A percentile compares a stretch with the other conserved stretches of the same genome.
phyloP scores from a whole-genome alignment of 495 filamentous ascomycete species.

The Immersiella caudata region DNA sequence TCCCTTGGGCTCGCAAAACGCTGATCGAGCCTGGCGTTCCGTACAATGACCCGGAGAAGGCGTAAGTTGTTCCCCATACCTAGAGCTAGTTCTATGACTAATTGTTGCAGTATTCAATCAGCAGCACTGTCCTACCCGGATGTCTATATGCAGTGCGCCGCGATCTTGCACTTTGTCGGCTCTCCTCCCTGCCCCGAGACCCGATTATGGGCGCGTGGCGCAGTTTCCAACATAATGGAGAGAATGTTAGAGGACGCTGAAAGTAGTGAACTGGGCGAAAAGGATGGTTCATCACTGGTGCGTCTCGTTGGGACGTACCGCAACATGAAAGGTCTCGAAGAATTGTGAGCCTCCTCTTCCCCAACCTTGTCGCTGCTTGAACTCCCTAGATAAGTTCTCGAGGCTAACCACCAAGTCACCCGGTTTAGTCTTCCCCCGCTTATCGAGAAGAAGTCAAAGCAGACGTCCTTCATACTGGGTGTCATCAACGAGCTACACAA shows the following conservation, averaged over 20 bases:
- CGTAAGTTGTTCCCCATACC: neutral
- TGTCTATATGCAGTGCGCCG: constrained; percentile 1
- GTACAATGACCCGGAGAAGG: constrained; percentile 18
- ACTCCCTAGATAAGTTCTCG: neutral
- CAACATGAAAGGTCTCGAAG: neutral
- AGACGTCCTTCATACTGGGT: constrained; percentile 21
- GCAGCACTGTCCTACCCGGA: constrained; percentile 13
- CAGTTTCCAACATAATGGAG: neutral
- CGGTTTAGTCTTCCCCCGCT: constrained; percentile 11
- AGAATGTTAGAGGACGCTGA: neutral
- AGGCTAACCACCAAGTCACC: neutral
- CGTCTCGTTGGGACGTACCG: neutral
- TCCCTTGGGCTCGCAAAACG: constrained; percentile 18
- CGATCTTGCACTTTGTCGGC: neutral
- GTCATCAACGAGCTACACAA: constrained; percentile 20
- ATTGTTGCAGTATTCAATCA: neutral
- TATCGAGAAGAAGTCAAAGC: constrained; percentile 20
- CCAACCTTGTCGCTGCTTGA: neutral
- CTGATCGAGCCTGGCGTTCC: constrained; percentile 8
- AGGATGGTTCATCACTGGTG: constrained; percentile 12
- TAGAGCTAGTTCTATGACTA: neutral
- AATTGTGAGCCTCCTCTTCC: constrained; percentile 9
- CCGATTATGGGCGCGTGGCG: neutral
- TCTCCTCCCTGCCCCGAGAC: neutral
- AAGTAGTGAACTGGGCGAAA: constrained; percentile 2